Percentiles rank a stretch among this genome's conserved stretches.
phyloP scores from a whole-genome alignment of 1,284 basidiomycete genomes.

The Peniophora sp. region DNA sequence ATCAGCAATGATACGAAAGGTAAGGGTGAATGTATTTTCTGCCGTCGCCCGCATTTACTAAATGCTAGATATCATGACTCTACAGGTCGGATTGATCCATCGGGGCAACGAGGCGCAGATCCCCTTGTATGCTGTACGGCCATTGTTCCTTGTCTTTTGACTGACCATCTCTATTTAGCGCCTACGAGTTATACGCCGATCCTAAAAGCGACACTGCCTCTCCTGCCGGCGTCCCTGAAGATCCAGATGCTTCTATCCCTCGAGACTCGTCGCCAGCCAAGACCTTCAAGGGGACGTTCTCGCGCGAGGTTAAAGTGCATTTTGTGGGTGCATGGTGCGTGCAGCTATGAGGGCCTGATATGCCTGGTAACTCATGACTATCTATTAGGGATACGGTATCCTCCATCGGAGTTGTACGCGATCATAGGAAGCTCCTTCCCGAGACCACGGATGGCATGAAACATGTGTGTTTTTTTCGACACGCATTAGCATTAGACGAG shows the following conservation, averaged over 20 bases:
- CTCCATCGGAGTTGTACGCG: slow-evolving; percentile 23
- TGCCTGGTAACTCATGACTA: too few species aligned
- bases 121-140: slow-evolving; percentile 20
- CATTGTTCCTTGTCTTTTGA: too few species aligned
- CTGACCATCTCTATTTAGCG: slow-evolving; percentile 11
- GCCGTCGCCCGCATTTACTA: too few species aligned
- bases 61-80: too few species aligned
- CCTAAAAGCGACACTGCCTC: too few species aligned
- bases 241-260: too few species aligned
- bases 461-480: slow-evolving; percentile 13
- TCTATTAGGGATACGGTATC: slow-evolving; percentile 23
- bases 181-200: slow-evolving; percentile 21
- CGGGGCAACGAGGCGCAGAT: slow-evolving; percentile 27
- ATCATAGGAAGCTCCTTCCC: slow-evolving; percentile 17
- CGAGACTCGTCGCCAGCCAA: background rate
- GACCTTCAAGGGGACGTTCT: slow-evolving; percentile 21
- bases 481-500: slow-evolving; percentile 16
- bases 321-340: slow-evolving; percentile 30
- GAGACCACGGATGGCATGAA: slow-evolving; percentile 10
- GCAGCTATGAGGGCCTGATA: too few species aligned
- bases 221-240: too few species aligned
- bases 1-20: slow-evolving; percentile 27
- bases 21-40: slow-evolving; percentile 7
- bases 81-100: slow-evolving; percentile 25
- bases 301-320: slow-evolving; percentile 19